phyloP scores from a whole-genome alignment of 208 protist genomes.

The Crithidia sp. region DNA sequence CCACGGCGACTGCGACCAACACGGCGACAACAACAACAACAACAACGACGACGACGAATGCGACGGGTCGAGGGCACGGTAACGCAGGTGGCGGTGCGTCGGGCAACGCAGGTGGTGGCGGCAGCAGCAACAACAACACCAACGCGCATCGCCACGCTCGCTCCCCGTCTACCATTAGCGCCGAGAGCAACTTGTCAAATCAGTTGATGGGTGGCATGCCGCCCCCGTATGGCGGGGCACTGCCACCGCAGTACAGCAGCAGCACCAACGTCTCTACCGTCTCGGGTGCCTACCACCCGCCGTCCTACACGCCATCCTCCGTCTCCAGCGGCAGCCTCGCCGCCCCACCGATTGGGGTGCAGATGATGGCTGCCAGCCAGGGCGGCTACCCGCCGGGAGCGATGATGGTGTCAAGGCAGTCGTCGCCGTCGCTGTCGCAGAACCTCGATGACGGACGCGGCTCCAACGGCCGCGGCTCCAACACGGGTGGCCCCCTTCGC shows the following conservation, averaged over 20 bases:
- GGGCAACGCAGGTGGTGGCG: neutral
- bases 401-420: slow-evolving; percentile 17
- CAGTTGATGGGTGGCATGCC: slow-evolving; percentile 23
- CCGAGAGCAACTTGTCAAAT: slow-evolving; percentile 28
- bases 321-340: slow-evolving; percentile 17
- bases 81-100: neutral
- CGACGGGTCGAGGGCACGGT: neutral
- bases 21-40: neutral
- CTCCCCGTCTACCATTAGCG: slow-evolving; percentile 13
- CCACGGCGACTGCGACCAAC: neutral
- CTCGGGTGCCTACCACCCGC: slow-evolving; percentile 4
- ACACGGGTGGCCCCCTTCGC: neutral
- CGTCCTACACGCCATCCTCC: slow-evolving; percentile 22
- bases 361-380: slow-evolving; percentile 8
- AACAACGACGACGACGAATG: neutral
- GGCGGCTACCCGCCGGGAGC: slow-evolving; percentile 2
- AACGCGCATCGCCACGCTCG: slow-evolving; percentile 11
- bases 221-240: slow-evolving; percentile 23
- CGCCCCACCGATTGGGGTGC: slow-evolving; percentile 3
- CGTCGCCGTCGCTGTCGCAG: slow-evolving; percentile 10
- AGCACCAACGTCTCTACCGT: neutral
- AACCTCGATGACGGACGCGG: slow-evolving; percentile 16
- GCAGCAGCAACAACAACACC: slow-evolving; percentile 7
- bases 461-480: slow-evolving; percentile 9
- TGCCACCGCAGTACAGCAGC: slow-evolving; percentile 27